These are phyloP conservation scores for Hypericum perforatum DNA, from an alignment of 345 rosid species.

Conservation along the genomic window DNA sequence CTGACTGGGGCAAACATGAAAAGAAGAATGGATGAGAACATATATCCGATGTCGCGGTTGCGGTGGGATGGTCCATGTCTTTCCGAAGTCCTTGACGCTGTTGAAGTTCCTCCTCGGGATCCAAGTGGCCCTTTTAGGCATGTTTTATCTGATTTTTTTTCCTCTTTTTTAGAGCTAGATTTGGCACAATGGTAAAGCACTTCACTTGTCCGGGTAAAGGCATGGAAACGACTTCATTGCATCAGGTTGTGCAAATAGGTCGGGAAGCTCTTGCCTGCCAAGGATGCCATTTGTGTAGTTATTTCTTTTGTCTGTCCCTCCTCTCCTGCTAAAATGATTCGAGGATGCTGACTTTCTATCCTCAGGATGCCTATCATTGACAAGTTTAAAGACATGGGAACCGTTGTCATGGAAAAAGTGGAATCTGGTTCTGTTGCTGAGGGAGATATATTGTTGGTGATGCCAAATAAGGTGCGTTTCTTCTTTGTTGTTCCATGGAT, in stretches of 20 bases:
- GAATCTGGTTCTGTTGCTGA: conserved; percentile 85
- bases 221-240: too few relatives aligned
- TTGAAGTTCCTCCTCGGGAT: conserved; percentile 81
- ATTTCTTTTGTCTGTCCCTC: neutral
- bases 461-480: conserved; percentile 89
- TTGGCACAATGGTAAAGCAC: neutral
- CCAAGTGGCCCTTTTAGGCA: conserved; percentile 97
- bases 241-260: too few relatives aligned
- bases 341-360: neutral
- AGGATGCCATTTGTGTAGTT: neutral
- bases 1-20: conserved; percentile 70
- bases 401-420: conserved; percentile 92
- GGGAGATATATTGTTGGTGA: conserved; percentile 72
- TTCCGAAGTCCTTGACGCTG: conserved; percentile 69
- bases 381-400: conserved; percentile 98
- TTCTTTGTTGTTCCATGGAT: too few relatives aligned
- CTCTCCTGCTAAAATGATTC: neutral
- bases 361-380: conserved; percentile 93
- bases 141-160: neutral
- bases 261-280: too few relatives aligned
- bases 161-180: neutral
- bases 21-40: conserved; percentile 46
- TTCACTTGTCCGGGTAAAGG: neutral
- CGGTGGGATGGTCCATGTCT: conserved; percentile 95
- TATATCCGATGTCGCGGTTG: too few relatives aligned